Base-by-base conservation (phyloP, 495 filamentous ascomycete species). In the Aspergillus campestris region DNA sequence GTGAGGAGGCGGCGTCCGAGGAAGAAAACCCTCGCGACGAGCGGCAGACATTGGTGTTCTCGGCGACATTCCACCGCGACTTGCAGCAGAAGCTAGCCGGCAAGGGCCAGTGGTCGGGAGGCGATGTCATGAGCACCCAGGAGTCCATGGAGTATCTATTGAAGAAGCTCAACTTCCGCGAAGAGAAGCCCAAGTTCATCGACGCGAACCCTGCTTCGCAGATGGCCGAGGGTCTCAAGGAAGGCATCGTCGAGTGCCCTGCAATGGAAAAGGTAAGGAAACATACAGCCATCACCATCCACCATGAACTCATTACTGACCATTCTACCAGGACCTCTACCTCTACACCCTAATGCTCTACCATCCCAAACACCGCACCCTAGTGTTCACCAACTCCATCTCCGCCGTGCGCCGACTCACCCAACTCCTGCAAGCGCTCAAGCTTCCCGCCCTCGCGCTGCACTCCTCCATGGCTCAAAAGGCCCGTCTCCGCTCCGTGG, bases 401-500 rank as follows among this genome's bases (percentile, higher is more conserved):
- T 84, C 84, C 52, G 86, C 90, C 1, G 90, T 94, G 53, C 85
- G 89, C 10, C 89, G 92, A 32, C 70, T 98, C 6, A 81, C 83
- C 0, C 86, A 92, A 14, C 74, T 96, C 46, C 77, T 98, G 7
- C 86, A 92, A 58, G 85, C 81, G 43, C 81, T 98, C 14, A 76
- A 81, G 49, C 78, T 95, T 11, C 82, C 81, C 6, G 86, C 84
- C 10, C 72, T 85, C 14, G 78, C 84, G 0, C 74, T 98, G 8
- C 92, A 98, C 61, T 95, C 89, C 0, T 83, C 85, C 51, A 97
- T 98, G 92, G 74, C 82, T 6, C 94, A 97, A 65, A 97, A 97
- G 62, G 89, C 92, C n/a, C 88, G 92, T 27, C 73, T 98, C 13
- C 83, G 92, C 36, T 91, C 88, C 10, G 73, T 98, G 7, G 92